Evolutionary conservation across 495 filamentous ascomycete genomes (phyloP).

Genomic region (Choiromyces venosus): DNA sequence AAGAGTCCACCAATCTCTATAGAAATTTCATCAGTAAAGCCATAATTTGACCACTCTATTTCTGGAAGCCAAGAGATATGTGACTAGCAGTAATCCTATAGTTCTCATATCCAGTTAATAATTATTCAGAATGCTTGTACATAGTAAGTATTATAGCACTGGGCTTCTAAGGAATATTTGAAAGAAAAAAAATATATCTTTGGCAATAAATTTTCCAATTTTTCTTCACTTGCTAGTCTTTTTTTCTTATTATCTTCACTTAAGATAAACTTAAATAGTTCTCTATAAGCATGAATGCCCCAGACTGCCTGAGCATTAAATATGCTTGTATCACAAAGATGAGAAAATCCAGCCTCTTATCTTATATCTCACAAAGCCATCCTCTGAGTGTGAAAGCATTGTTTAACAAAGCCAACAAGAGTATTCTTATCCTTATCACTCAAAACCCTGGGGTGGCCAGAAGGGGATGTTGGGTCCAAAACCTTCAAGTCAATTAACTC

Average conservation of each 20-base stretch:
- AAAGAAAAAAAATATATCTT: too few relatives aligned
- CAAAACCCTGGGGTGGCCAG: background rate
- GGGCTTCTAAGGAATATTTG: too few relatives aligned
- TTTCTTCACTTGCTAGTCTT: background rate
- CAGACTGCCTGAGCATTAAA: background rate
- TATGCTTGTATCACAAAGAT: background rate
- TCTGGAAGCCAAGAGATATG: background rate
- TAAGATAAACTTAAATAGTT: background rate
- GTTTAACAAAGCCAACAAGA: background rate
- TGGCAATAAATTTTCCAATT: too few relatives aligned
- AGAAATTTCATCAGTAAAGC: background rate
- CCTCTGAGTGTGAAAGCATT: background rate
- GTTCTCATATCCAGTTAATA: too few relatives aligned
- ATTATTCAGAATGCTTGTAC: too few relatives aligned
- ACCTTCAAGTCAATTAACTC: slow-evolving; percentile 4
- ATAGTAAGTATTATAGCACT: too few relatives aligned
- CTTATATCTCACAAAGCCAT: background rate
- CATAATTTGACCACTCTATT: background rate
- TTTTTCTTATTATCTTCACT: background rate
- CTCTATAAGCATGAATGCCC: background rate
- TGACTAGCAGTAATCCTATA: background rate
- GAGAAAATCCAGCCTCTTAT: background rate
- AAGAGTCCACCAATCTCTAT: background rate
- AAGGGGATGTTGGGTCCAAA: background rate
- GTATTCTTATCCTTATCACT: background rate